Evolutionary conservation across 371 early-diverging fungal species (phyloP), one percentile per base, ranked within the genome.

Genomic region (Smittium mucronatum): DNA sequence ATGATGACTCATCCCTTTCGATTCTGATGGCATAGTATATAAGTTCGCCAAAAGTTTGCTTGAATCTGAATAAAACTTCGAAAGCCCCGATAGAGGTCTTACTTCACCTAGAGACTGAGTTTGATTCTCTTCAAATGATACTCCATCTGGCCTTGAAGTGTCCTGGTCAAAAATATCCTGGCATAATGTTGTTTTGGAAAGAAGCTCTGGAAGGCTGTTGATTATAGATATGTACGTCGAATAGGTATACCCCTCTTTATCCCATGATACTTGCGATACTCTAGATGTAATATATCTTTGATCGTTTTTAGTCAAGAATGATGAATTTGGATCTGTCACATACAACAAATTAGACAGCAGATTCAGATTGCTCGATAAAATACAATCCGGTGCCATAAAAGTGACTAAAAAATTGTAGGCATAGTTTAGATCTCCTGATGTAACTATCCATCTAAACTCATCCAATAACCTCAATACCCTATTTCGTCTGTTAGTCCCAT

Each of bases 371-470:
- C 25, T 21, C 28, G 59, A 59, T 16, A 59, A 11, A 16, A 59
- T 26, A 59, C 59, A 59, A 59, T 59, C 59, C 25, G 59, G 59
- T 59, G 59, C 59, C 26, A 59, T 59, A 59, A n/a, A n/a, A 16
- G 28, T n/a, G 2, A 59, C 5, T 21, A 59, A 28, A 28, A 59
- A 59, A 5, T 28, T 59, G 26, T 16, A 28, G 8, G 59, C 59
- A 5, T 5, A 15, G 2, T 59, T 26, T n/a, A 59, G 26, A 28
- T 28, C 26, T 16, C 59, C 59, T 16, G 59, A 21, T 59, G 59
- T 59, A 59, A 59, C 28, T 59, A 59, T 15, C 59, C 59, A 59
- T 59, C 59, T 59, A 28, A 59, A 59, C 26, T 59, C 59, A 26
- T 59, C 59, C 8, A 59, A 28, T 26, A 28, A 5, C 26, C 59